Percentiles rank a stretch among this genome's conserved stretches.
phyloP scores from a whole-genome alignment of 2,329 filamentous ascomycete genomes.

The Fusarium sp. region DNA sequence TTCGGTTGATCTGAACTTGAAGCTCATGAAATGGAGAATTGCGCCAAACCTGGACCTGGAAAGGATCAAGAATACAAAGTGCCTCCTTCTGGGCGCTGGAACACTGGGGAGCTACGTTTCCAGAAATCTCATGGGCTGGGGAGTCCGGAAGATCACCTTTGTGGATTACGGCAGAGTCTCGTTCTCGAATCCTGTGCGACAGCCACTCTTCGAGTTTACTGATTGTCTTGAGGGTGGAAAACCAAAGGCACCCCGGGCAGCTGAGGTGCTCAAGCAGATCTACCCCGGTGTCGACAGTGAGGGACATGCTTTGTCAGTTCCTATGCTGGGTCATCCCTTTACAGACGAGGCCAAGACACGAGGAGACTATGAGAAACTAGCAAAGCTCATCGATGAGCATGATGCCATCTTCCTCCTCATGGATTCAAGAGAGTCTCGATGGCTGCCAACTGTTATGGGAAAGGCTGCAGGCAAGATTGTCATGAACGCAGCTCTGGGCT shows the following conservation, averaged over 20 bases:
- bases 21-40: constrained; percentile 99
- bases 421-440: constrained; percentile 94
- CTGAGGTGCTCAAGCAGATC: constrained; percentile 83
- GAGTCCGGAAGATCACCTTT: constrained; percentile 93
- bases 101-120: constrained; percentile 96
- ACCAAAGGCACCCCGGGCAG: constrained; percentile 84
- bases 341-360: constrained; percentile 76
- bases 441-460: constrained; percentile 96
- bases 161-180: constrained; percentile 94
- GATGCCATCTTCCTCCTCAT: constrained; percentile 97
- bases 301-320: constrained; percentile 86
- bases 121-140: constrained; percentile 93
- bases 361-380: constrained; percentile 79
- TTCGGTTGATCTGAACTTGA: constrained; percentile 94
- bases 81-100: constrained; percentile 89
- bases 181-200: constrained; percentile 95
- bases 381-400: constrained; percentile 82
- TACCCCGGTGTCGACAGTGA: constrained; percentile 89
- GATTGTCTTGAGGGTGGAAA: constrained; percentile 89
- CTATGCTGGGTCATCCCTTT: constrained; percentile 95
- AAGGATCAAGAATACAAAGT: constrained; percentile 88
- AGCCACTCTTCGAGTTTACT: constrained; percentile 90
- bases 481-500: constrained; percentile 95
- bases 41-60: constrained; percentile 90
- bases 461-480: constrained; percentile 95